Evolutionary conservation across 148 eudicot genomes (phyloP).

Genomic region (Persicaria maculosa): DNA sequence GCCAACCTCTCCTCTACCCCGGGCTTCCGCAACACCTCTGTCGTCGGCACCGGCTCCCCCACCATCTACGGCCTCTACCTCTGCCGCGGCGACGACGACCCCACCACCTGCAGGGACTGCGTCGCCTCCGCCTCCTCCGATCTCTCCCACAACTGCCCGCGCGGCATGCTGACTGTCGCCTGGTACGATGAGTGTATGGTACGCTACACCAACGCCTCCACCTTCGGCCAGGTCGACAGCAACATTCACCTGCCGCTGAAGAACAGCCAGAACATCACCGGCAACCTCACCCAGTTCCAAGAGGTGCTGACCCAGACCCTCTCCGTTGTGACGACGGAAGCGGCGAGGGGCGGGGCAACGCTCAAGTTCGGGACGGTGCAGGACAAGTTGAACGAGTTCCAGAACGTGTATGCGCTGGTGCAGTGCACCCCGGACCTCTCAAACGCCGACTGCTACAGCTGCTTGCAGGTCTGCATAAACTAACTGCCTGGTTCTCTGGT

Average conservation of each 20-base stretch:
- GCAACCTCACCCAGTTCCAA: conserved; percentile 15
- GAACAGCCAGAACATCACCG: background rate
- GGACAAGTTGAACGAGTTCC: background rate
- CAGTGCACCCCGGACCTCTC: conserved; percentile 40
- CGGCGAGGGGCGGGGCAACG: conserved; percentile 3
- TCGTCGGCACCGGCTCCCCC: background rate
- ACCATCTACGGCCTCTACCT: conserved; percentile 25
- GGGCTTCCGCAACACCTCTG: conserved; percentile 12
- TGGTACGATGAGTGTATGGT: conserved; percentile 32
- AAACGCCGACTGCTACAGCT: conserved; percentile 11
- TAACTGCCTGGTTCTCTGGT: conserved; percentile 3
- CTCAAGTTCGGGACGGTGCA: conserved; percentile 19
- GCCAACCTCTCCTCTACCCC: conserved; percentile 22
- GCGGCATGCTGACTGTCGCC: conserved; percentile 1
- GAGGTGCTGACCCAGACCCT: background rate
- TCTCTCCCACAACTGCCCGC: conserved; percentile 21
- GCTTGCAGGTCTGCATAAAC: conserved; percentile 17
- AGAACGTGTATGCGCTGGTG: conserved; percentile 17
- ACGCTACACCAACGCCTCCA: conserved; percentile 19
- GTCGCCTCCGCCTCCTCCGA: conserved; percentile 19
- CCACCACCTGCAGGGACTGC: conserved; percentile 20
- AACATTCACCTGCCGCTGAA: background rate
- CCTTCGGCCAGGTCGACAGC: background rate
- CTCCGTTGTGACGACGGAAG: background rate
- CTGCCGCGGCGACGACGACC: conserved; percentile 28